Evolutionary conservation across 31 red algal genomes (phyloP).

Genomic region (Endocladia muricata): DNA sequence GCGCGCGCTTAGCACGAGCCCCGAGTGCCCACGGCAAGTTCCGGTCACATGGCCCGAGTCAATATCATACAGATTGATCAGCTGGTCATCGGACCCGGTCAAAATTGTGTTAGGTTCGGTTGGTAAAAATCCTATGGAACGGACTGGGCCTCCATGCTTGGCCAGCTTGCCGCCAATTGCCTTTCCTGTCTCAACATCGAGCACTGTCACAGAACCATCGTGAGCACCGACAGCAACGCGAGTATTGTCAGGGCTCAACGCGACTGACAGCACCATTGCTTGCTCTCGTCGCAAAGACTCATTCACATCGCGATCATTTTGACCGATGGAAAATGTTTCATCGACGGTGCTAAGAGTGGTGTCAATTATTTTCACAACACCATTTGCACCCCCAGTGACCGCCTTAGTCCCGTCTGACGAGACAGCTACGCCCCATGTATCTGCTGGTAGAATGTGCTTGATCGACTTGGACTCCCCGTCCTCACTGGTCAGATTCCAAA

Average conservation of each 20-base stretch:
- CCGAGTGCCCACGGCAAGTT: background rate
- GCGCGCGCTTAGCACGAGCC: slow-evolving; percentile 2
- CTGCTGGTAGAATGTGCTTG: background rate
- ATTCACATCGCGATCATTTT: background rate
- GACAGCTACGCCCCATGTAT: slow-evolving; percentile 11
- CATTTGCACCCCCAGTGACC: slow-evolving; percentile 15
- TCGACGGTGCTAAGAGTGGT: background rate
- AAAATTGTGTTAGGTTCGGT: background rate
- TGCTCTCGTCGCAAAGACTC: background rate
- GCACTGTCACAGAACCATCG: slow-evolving; percentile 9
- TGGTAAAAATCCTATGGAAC: slow-evolving; percentile 2
- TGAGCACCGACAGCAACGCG: background rate
- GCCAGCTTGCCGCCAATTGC: background rate
- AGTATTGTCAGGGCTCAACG: background rate
- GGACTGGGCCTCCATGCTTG: slow-evolving; percentile 8
- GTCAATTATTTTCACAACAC: slow-evolving; percentile 3
- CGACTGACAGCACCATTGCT: slow-evolving; percentile 26
- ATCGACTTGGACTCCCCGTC: slow-evolving; percentile 5
- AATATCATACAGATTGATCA: slow-evolving; percentile 2
- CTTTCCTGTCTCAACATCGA: slow-evolving; percentile 28
- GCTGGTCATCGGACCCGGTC: slow-evolving; percentile 5
- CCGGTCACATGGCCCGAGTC: background rate
- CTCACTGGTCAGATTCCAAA: background rate
- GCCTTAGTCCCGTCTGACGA: background rate
- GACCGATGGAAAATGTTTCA: slow-evolving; percentile 14